Base-by-base conservation (phyloP, 805 yeast species). In the Tetrapisispora nanseiensis region DNA sequence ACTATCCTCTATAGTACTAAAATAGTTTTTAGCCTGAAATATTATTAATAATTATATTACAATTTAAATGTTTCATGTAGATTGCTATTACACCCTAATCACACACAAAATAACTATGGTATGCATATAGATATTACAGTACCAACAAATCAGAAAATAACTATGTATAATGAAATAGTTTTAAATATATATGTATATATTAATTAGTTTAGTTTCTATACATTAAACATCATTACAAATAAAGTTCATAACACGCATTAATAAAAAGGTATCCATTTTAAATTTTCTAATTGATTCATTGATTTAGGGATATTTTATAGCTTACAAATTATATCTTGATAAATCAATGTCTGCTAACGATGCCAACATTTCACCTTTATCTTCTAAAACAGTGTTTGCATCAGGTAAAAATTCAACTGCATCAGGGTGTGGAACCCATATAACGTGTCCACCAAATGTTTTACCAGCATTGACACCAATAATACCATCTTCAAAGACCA, bases 401-500 rank as follows among this genome's bases (percentile, higher is more conserved):
- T 72, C 70, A 8, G 78, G 75, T 48, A 84, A 62, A 7, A 75
- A 72, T 16, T 69, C 66, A 27, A 74, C 55, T 0, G 95, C 95
- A 44, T 83, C 76, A 21, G 72, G 71, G 61, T 90, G 90, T 9
- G 98, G 97, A 12, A 89, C 82, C 98, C 97, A 92, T 37, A 90
- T 73, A n/a, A 90, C 95, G 42, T 71, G 72, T 12, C 86, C 83
- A 10, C 87, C 89, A 28, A 95, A 86, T 15, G 83, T 79, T 43
- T 72, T 74, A 12, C 95, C 98, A 3, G 95, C 81, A 15, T 68
- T 56, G 19, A 90, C 90, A 3, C 99, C 99, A 0, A 95, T 89
- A 34, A 87, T 69, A 3, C 96, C 97, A 63, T 92, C 99, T 67
- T 92, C 98, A 62, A 92, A 92, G 2, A 92, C 82, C 26, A 92